Evolutionary conservation across 2,329 filamentous ascomycete species (phyloP).

Genomic region (Monilinia laxa): DNA sequence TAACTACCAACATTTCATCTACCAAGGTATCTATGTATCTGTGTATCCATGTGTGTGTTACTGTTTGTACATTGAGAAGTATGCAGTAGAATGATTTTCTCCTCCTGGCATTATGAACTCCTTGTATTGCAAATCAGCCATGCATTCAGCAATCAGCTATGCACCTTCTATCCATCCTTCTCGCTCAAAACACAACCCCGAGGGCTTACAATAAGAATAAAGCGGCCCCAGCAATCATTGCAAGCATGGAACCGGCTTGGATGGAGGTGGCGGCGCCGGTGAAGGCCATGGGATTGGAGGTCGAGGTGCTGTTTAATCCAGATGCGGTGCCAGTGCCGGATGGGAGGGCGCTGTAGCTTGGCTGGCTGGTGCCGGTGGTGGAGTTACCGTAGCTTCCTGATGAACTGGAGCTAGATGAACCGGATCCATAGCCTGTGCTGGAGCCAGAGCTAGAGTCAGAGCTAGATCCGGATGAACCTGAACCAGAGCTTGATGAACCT

Average conservation of each 20-base stretch:
- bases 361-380: not conserved
- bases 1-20: not conserved
- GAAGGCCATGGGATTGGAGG: not conserved
- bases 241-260: slow-evolving; percentile 7
- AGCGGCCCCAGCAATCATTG: slow-evolving; percentile 3
- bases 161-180: not conserved
- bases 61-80: slow-evolving; percentile 11
- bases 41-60: not conserved
- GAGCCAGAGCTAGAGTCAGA: not conserved
- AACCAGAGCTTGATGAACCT: not conserved
- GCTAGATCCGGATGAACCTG: not conserved
- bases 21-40: not conserved
- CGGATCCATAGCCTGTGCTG: too few species aligned
- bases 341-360: not conserved
- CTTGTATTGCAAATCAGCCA: too few species aligned
- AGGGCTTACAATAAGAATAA: slow-evolving; percentile 4
- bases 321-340: not conserved
- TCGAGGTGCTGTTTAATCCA: not conserved
- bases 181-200: not conserved
- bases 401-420: not conserved
- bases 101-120: too few species aligned
- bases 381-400: slow-evolving; percentile 15
- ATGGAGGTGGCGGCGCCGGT: not conserved
- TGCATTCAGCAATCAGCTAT: rapidly evolving
- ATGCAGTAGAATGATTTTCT: not conserved